A percentile compares a stretch with the other conserved stretches of the same genome.
Evolutionary conservation across 495 filamentous ascomycete species (phyloP).

Genomic region (Poronia punctata): DNA sequence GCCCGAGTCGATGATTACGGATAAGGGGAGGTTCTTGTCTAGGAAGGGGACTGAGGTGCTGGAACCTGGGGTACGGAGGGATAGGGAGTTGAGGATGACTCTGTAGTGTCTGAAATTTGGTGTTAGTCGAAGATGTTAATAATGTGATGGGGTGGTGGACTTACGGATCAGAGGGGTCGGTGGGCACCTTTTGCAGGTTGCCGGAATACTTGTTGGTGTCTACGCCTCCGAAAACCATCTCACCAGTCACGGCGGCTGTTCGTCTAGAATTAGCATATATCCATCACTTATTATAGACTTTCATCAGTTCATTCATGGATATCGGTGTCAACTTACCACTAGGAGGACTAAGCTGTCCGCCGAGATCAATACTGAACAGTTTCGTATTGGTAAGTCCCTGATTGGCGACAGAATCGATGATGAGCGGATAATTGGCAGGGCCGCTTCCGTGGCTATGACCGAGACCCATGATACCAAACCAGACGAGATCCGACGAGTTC

Average conservation of each 20-base stretch:
- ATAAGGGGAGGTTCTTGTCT: conserved; percentile 35
- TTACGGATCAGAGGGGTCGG: conserved; percentile 26
- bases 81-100: conserved; percentile 53
- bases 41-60: background rate
- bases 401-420: conserved; percentile 57
- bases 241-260: conserved; percentile 44
- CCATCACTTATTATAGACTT: background rate
- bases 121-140: conserved; percentile 31
- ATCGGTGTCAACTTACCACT: conserved; percentile 16
- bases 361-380: conserved; percentile 65
- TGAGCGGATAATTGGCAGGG: conserved; percentile 52
- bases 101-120: conserved; percentile 32
- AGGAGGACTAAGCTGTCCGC: conserved; percentile 26
- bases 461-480: conserved; percentile 69
- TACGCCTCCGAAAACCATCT: conserved; percentile 76
- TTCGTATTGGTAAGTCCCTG: conserved; percentile 59
- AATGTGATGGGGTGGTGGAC: background rate
- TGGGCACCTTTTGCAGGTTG: conserved; percentile 40
- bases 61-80: conserved; percentile 28
- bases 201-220: conserved; percentile 68
- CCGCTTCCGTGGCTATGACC: conserved; percentile 44
- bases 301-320: background rate
- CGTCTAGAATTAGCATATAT: conserved; percentile 14
- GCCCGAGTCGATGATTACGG: conserved; percentile 63
- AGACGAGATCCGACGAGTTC: conserved; percentile 28